A percentile compares a stretch with the other conserved stretches of the same genome.
Evolutionary conservation across 331 rosid genomes (phyloP).

Genomic region (Phaseolus coccineus): DNA sequence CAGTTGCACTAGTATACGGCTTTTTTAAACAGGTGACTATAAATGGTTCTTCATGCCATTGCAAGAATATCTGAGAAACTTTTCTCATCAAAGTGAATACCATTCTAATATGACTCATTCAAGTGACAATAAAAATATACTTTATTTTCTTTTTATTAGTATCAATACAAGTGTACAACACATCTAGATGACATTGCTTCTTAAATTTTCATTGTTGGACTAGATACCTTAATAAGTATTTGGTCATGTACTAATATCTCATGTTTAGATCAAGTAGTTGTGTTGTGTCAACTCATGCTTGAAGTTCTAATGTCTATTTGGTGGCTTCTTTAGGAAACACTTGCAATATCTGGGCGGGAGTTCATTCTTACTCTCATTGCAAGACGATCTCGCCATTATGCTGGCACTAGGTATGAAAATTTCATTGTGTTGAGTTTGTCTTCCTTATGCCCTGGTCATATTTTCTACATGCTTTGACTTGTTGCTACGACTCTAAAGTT

Average conservation of each 20-base stretch:
- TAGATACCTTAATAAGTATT: neutral
- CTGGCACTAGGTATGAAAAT: slow-evolving; percentile 78
- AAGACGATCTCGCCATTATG: slow-evolving; percentile 88
- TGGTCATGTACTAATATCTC: slow-evolving; percentile 5
- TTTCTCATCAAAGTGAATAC: neutral
- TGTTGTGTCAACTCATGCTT: neutral
- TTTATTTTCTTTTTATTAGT: slow-evolving; percentile 18
- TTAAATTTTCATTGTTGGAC: slow-evolving; percentile 1
- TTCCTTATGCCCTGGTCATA: neutral
- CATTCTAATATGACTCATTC: slow-evolving; percentile 14
- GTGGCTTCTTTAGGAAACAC: slow-evolving; percentile 59
- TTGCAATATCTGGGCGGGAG: slow-evolving; percentile 62
- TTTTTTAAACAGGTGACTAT: slow-evolving; percentile 82
- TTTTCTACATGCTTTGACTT: slow-evolving; percentile 12
- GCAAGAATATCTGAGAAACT: neutral
- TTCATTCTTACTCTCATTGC: slow-evolving; percentile 81
- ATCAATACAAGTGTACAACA: neutral
- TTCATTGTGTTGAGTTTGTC: slow-evolving; percentile 4
- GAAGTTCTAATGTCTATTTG: slow-evolving; percentile 27
- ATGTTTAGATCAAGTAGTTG: slow-evolving; percentile 1
- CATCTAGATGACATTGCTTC: slow-evolving; percentile 17
- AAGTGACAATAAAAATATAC: slow-evolving; percentile 22
- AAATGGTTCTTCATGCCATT: neutral
- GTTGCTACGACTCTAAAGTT: slow-evolving; percentile 2
- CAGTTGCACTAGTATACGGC: slow-evolving; percentile 86